A percentile compares a stretch with the other conserved stretches of the same genome.
Evolutionary conservation across 1,284 basidiomycete species (phyloP).

Genomic region (Inonotus obliquus): DNA sequence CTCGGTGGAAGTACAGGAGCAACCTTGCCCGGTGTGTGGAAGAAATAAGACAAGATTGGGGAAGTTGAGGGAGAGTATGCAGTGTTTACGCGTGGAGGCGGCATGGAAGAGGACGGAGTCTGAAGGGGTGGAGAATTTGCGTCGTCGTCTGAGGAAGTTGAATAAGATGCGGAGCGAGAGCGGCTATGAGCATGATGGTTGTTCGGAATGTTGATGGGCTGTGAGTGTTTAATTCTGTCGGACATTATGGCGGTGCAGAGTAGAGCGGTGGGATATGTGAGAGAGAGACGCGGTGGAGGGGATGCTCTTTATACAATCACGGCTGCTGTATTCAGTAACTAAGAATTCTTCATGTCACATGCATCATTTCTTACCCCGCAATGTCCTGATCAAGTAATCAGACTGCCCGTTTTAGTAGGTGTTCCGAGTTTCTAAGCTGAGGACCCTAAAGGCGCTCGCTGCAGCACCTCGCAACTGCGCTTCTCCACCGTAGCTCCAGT

Average conservation of each 20-base stretch:
- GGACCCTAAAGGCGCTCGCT: background rate
- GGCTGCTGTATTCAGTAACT: background rate
- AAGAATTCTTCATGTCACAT: constrained; percentile 3
- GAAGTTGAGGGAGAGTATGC: constrained; percentile 49
- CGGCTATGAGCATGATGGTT: constrained; percentile 29
- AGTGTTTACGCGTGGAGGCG: constrained; percentile 40
- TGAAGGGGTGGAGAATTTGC: constrained; percentile 44
- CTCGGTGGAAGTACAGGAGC: constrained; percentile 43
- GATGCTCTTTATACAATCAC: background rate
- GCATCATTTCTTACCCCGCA: constrained; percentile 10
- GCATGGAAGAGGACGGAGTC: constrained; percentile 39
- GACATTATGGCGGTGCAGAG: constrained; percentile 31
- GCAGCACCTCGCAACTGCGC: background rate
- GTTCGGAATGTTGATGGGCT: constrained; percentile 58
- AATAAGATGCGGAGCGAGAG: constrained; percentile 48
- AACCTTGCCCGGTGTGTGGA: constrained; percentile 52
- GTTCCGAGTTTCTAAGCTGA: background rate
- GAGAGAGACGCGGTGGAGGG: background rate
- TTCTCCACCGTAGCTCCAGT: background rate
- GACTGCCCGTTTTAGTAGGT: background rate
- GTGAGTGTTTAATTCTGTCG: constrained; percentile 42
- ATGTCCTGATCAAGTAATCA: background rate
- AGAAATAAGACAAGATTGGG: constrained; percentile 65
- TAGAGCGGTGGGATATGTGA: constrained; percentile 3
- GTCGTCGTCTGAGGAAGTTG: constrained; percentile 43